A percentile compares a stretch with the other conserved stretches of the same genome.
Conservation (phyloP, 108 stramenopile species). For the Stephanodiscus triporus region DNA sequence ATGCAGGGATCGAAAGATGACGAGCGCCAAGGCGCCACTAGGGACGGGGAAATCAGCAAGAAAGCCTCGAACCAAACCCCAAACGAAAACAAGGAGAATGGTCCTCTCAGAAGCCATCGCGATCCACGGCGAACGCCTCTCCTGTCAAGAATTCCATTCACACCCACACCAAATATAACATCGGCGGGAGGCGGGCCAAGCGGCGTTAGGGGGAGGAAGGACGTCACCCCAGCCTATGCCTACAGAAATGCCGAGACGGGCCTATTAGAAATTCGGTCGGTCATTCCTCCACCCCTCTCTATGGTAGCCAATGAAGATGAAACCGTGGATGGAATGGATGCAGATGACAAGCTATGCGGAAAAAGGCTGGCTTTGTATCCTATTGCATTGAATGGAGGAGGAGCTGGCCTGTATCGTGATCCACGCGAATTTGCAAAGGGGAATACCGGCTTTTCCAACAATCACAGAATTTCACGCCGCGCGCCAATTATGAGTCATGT, state of each 20-base stretch:
- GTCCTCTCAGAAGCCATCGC: conserved; percentile 36
- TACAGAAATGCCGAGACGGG: conserved; percentile 52
- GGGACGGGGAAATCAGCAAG: background rate
- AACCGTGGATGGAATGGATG: conserved; percentile 42
- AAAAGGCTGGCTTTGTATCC: conserved; percentile 51
- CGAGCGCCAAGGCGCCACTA: background rate
- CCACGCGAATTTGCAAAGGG: conserved; percentile 44
- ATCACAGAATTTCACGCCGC: conserved; percentile 27
- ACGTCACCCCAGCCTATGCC: conserved; percentile 56
- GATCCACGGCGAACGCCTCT: conserved; percentile 39
- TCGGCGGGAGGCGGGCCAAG: background rate
- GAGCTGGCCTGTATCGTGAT: conserved; percentile 53
- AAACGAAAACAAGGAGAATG: conserved; percentile 12
- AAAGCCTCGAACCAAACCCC: background rate
- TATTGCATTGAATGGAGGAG: conserved; percentile 55
- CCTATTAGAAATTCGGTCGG: conserved; percentile 47
- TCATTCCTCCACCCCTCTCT: conserved; percentile 36
- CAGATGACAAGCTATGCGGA: conserved; percentile 15
- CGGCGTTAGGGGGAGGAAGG: conserved; percentile 19
- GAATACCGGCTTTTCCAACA: conserved; percentile 18
- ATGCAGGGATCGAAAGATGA: background rate
- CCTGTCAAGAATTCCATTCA: conserved; percentile 36
- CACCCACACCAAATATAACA: conserved; percentile 19
- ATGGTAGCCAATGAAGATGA: conserved; percentile 51
- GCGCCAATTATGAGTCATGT: conserved; percentile 43